These are phyloP conservation scores for Beauveria brongniartii DNA, from an alignment of 2,329 filamentous ascomycete species.

Conservation along the genomic window DNA sequence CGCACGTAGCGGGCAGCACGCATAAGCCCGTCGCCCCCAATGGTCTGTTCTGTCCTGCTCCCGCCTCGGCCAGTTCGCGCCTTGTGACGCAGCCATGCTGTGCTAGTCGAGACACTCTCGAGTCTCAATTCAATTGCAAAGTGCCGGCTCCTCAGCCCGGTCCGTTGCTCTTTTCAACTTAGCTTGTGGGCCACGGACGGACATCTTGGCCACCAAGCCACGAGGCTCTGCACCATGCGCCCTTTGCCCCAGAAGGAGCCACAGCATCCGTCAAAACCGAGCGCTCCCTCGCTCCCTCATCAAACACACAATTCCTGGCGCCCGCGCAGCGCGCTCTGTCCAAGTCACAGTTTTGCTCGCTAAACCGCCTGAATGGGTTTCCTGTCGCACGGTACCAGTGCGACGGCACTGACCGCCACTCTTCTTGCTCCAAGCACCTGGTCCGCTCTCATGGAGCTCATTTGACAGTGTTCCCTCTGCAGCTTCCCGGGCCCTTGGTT, in stretches of 20 bases:
- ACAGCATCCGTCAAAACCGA: background rate
- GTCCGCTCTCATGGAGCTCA: background rate
- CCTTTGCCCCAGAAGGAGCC: background rate
- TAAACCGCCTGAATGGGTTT: background rate
- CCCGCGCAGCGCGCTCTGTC: background rate
- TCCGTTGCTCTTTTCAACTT: background rate
- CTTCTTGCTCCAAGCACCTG: background rate
- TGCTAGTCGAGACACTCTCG: background rate
- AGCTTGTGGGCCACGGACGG: background rate
- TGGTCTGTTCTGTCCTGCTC: background rate
- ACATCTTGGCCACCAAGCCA: background rate
- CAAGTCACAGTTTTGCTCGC: background rate
- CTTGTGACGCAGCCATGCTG: background rate
- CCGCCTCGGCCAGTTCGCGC: background rate
- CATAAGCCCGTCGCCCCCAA: slow-evolving; percentile 13
- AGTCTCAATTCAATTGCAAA: background rate
- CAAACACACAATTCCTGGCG: background rate
- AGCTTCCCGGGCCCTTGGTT: background rate
- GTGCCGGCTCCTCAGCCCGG: background rate
- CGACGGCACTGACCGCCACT: slow-evolving; percentile 12
- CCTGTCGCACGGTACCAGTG: slow-evolving; percentile 1
- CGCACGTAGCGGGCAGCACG: background rate
- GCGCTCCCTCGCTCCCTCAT: background rate
- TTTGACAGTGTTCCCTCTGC: background rate
- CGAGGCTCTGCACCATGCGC: background rate